A percentile compares a stretch with the other conserved stretches of the same genome.
Conservation (phyloP, 2,329 filamentous ascomycete genomes). For the Cercospora nicotianae region DNA sequence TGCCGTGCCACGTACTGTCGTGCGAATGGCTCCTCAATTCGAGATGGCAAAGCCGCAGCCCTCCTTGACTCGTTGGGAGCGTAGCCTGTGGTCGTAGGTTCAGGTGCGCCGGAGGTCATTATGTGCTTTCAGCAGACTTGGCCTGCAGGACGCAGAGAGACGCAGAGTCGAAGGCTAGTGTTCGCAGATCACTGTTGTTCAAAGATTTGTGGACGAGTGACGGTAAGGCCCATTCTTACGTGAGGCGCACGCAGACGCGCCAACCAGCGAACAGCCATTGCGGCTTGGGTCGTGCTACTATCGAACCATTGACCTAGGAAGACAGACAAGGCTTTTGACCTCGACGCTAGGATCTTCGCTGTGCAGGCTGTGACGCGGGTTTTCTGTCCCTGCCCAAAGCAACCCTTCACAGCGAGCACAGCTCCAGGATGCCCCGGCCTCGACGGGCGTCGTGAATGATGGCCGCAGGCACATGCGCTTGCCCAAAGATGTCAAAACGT, state of each 20-base stretch:
- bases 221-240: conserved; percentile 28
- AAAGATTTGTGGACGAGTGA: conserved; percentile 28
- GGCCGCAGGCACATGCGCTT: conserved; percentile 21
- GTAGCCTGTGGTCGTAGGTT: conserved; percentile 30
- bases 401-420: conserved; percentile 19
- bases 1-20: conserved; percentile 27
- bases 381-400: conserved; percentile 26
- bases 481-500: conserved; percentile 22
- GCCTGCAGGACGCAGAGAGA: conserved; percentile 28
- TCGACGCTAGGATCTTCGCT: conserved; percentile 29
- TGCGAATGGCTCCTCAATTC: conserved; percentile 29
- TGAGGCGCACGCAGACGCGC: conserved; percentile 29
- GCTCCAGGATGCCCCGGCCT: conserved; percentile 24
- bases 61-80: conserved; percentile 31
- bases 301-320: conserved; percentile 29
- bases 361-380: conserved; percentile 30
- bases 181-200: conserved; percentile 29
- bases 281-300: conserved; percentile 30
- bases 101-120: conserved; percentile 30
- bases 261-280: conserved; percentile 29
- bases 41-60: conserved; percentile 28
- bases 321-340: conserved; percentile 25
- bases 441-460: conserved; percentile 12
- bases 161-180: conserved; percentile 29
- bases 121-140: conserved; percentile 28